These are phyloP conservation scores for Pelargonium cotyledonis DNA, from an alignment of 441 rosid species.

Conservation along the genomic window DNA sequence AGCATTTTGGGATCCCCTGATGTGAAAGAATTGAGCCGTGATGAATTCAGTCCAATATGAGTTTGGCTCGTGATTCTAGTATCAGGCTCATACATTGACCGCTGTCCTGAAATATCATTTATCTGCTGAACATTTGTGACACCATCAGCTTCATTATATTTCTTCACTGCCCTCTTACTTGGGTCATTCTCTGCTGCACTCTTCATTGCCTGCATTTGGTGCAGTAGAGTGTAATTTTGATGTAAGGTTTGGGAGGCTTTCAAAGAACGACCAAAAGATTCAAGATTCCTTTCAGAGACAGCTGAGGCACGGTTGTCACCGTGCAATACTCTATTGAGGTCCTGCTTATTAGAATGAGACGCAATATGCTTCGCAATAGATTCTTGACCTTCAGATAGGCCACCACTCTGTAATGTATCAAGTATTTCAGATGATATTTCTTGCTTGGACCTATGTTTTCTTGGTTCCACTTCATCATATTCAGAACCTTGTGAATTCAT, in stretches of 20 bases:
- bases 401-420: slow-evolving; percentile 25
- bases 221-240: slow-evolving; percentile 40
- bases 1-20: slow-evolving; percentile 37
- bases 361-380: slow-evolving; percentile 15
- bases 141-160: slow-evolving; percentile 40
- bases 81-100: slow-evolving; percentile 23
- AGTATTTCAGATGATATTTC: slow-evolving; percentile 22
- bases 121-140: slow-evolving; percentile 28
- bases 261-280: slow-evolving; percentile 48
- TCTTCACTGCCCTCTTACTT: slow-evolving; percentile 39
- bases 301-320: slow-evolving; percentile 23
- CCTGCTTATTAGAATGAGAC: slow-evolving; percentile 25
- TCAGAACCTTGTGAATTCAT: slow-evolving; percentile 22
- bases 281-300: slow-evolving; percentile 40
- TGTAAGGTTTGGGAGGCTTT: slow-evolving; percentile 31
- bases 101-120: slow-evolving; percentile 27
- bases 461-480: slow-evolving; percentile 25
- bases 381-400: slow-evolving; percentile 27
- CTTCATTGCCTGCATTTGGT: slow-evolving; percentile 44
- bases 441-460: slow-evolving; percentile 22
- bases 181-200: slow-evolving; percentile 37
- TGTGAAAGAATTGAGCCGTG: slow-evolving; percentile 23
- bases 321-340: slow-evolving; percentile 19
- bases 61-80: slow-evolving; percentile 19
- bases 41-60: slow-evolving; percentile 26